Base-by-base conservation (phyloP, 2,329 filamentous ascomycete species). In the Akanthomyces uredinophilus region DNA sequence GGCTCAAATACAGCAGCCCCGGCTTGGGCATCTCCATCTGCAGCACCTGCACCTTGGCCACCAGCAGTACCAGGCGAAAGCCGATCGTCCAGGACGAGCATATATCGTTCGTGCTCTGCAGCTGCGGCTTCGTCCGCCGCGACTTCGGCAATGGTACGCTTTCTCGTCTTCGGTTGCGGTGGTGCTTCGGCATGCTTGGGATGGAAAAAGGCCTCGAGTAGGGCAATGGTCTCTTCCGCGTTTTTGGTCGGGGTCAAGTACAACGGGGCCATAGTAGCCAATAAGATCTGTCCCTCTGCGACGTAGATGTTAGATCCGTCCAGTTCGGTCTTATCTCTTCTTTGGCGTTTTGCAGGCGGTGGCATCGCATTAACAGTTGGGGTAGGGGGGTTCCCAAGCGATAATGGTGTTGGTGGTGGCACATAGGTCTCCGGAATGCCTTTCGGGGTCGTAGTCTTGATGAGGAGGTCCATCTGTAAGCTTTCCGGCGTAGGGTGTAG, bases 91-190 rank as follows among this genome's bases (percentile, higher is more conserved):
- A 93, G 86, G 24, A 91, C 88, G 56, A 98, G 87, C 92, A 99
- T 95, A 67, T 92, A 96, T 52, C 92, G 86, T 75, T 99, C 93
- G 66, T 92, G 87, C 63, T 92, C 91, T 24, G 93, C 94, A 0
- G 92, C 92, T 64, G 92, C 83, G 1, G 95, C 94, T 76, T 99
- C 93, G 70, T 99, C 95, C 8, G 94, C 94, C 10, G 92, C 95
- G 79, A 98, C 86, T 72, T 99, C 94, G 10, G 95, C 95, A 20
- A 96, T 88, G 0, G 95, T 99, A 65, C 94, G 87, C 81, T 99
- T 98, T 62, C 95, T 83, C 8, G 88, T 88, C 80, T 96, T 97
- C 3, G 92, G 92, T 64, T 89, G 84, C 0, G 95, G 94, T 11
- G 92, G 88, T 49, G 86, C 80, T 55, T 89, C 85, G 35, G 86